Evolutionary conservation across 495 filamentous ascomycete species (phyloP), one percentile per base, ranked within the genome.

Genomic region (Aspergillus cavernicola): DNA sequence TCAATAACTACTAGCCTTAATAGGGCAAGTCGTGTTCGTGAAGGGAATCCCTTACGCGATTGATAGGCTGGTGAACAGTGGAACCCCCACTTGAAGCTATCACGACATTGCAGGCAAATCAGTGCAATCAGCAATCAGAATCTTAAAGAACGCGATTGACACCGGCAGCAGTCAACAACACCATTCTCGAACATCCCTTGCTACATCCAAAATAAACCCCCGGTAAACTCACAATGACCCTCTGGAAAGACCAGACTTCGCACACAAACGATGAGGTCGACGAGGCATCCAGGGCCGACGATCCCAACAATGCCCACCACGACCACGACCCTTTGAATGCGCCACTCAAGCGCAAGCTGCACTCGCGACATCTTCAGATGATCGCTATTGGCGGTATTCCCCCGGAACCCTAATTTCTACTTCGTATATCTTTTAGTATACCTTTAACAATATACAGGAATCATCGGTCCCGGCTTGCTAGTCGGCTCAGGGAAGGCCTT

Each of bases 301-400:
- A 51, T 37, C 35, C 12, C 20, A 33, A 7, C 13, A 12, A n/a
- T n/a, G n/a, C n/a, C n/a, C n/a, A n/a, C n/a, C n/a, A n/a, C n/a
- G 22, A 44, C 38, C 45, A 50, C n/a, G 63, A 71, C 35, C 62
- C 62, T 13, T 49, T 64, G 16, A 53, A 53, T 3, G 64, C 61
- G 42, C 69, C 69, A 39, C 55, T 71, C 47, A 66, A 73, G 53
- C 73, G 84, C 16, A 80, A 81, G 41, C 68, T 88, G 29, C 83
- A 86, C 62, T 81, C 78, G 7, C 71, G 84, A 19, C 85, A 89
- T 68, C 58, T 87, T 20, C 79, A 80, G 61, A 87, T 88, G 83
- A 88, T 89, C 70, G 85, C 84, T 2, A 78, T 87, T 24, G 85
- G 84, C 42, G 66, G 63, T 66, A 13, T n/a, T n/a, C n/a, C n/a